These are phyloP conservation scores for Sporothrix sp. DNA, from an alignment of 2,329 filamentous ascomycete genomes.

Conservation along the genomic window DNA sequence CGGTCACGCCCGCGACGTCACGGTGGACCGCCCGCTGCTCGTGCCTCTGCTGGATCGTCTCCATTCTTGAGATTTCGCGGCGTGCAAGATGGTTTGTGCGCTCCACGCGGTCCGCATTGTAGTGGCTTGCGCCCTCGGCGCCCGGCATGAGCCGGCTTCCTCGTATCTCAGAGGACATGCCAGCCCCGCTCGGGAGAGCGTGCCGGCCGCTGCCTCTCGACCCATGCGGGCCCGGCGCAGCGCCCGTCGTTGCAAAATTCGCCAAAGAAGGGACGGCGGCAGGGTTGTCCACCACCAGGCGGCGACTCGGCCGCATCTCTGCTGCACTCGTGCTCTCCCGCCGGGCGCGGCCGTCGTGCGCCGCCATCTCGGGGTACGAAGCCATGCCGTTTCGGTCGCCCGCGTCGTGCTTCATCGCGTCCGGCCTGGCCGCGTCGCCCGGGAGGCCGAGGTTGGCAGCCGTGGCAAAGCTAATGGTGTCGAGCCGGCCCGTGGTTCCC, in stretches of 20 bases:
- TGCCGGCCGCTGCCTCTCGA: constrained; percentile 23
- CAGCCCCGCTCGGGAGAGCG: constrained; percentile 26
- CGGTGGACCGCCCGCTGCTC: constrained; percentile 37
- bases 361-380: not conserved
- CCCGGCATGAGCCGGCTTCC: not conserved
- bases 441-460: constrained; percentile 14
- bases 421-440: constrained; percentile 8
- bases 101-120: constrained; percentile 29
- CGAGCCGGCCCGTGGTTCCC: constrained; percentile 15
- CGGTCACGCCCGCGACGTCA: constrained; percentile 22
- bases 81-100: constrained; percentile 40
- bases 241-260: not conserved
- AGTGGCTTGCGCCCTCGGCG: not conserved
- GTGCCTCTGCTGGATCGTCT: constrained; percentile 41
- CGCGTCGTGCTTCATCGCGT: not conserved
- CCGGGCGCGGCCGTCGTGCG: constrained; percentile 2
- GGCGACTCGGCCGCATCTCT: constrained; percentile 37
- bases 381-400: not conserved
- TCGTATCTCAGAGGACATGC: constrained; percentile 22
- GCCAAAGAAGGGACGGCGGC: not conserved
- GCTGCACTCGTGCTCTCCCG: constrained; percentile 24
- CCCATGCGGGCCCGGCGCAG: not conserved
- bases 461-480: constrained; percentile 18
- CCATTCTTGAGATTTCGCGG: constrained; percentile 42
- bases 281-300: too few species aligned